Evolutionary conservation across 2,329 filamentous ascomycete genomes (phyloP).

Genomic region (Cladosporium halotolerans): DNA sequence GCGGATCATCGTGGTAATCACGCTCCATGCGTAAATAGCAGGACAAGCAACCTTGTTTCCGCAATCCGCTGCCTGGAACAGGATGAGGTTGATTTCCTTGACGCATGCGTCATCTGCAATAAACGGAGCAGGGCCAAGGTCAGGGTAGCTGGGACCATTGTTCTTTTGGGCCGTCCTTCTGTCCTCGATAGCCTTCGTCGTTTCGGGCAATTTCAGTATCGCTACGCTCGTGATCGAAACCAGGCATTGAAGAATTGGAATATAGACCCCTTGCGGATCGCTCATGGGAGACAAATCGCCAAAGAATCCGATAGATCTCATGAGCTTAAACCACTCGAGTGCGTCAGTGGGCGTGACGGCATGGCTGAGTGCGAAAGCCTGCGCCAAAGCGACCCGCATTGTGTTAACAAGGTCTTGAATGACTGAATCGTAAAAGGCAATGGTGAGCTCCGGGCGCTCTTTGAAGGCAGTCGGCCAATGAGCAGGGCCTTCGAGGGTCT

Average conservation of each 20-base stretch:
- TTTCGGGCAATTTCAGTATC: conserved; percentile 62
- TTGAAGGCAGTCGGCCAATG: conserved; percentile 14
- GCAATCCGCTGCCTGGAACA: conserved; percentile 54
- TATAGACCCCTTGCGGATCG: conserved; percentile 40
- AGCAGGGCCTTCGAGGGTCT: neutral
- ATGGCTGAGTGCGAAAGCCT: conserved; percentile 29
- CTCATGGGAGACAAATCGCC: conserved; percentile 47
- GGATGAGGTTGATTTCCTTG: conserved; percentile 65
- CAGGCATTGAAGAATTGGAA: conserved; percentile 61
- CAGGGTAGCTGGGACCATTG: conserved; percentile 15
- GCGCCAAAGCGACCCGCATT: conserved; percentile 49
- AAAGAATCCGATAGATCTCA: conserved; percentile 64
- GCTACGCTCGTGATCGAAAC: conserved; percentile 64
- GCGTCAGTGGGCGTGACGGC: conserved; percentile 42
- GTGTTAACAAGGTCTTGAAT: conserved; percentile 66
- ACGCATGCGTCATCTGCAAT: conserved; percentile 64
- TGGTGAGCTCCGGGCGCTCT: conserved; percentile 22
- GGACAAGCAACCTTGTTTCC: conserved; percentile 61
- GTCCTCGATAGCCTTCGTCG: conserved; percentile 46
- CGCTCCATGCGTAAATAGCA: conserved; percentile 72
- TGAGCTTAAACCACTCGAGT: conserved; percentile 67
- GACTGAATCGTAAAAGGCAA: conserved; percentile 57
- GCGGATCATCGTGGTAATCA: conserved; percentile 66
- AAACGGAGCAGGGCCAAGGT: conserved; percentile 48
- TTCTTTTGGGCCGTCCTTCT: neutral